Percentiles rank a stretch among this genome's conserved stretches.
Evolutionary conservation across 2,329 filamentous ascomycete species (phyloP).

Genomic region (Sordariomycetes sp.): DNA sequence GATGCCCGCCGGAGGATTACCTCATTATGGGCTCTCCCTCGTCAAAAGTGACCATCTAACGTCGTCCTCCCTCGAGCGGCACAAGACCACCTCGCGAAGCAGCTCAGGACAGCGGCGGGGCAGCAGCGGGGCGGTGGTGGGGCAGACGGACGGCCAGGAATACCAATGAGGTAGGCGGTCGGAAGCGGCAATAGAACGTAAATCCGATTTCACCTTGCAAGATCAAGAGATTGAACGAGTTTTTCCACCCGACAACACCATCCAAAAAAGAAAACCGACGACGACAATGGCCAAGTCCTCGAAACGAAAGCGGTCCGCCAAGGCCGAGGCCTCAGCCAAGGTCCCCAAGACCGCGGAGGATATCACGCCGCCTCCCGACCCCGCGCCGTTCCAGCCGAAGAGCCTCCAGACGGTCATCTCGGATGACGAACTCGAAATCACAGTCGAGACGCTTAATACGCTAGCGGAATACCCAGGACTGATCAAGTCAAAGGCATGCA

Average conservation of each 20-base stretch:
- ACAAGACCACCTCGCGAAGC: too few species aligned
- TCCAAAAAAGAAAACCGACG: too few species aligned
- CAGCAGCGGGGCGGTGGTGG: too few species aligned
- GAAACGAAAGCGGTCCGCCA: constrained; percentile 32
- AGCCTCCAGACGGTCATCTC: constrained; percentile 44
- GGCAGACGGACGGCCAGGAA: too few species aligned
- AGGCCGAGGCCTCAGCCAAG: constrained; percentile 24
- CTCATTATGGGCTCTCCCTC: neutral
- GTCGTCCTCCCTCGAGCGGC: too few species aligned
- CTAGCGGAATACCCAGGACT: constrained; percentile 48
- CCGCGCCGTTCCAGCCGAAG: constrained; percentile 27
- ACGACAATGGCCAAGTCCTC: constrained; percentile 20
- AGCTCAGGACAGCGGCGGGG: too few species aligned
- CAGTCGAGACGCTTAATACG: constrained; percentile 51
- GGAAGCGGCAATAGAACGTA: too few species aligned
- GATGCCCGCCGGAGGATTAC: too few species aligned
- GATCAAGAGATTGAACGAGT: too few species aligned
- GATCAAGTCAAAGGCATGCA: constrained; percentile 60
- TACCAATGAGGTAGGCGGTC: too few species aligned
- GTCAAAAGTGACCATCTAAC: neutral
- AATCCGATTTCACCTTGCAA: too few species aligned
- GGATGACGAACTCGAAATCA: constrained; percentile 55
- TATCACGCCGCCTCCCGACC: constrained; percentile 23
- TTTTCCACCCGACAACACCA: too few species aligned
- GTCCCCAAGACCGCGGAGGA: constrained; percentile 21